Evolutionary conservation across 352 stramenopile genomes (phyloP).

Genomic region (Globisporangium sylvaticum): DNA sequence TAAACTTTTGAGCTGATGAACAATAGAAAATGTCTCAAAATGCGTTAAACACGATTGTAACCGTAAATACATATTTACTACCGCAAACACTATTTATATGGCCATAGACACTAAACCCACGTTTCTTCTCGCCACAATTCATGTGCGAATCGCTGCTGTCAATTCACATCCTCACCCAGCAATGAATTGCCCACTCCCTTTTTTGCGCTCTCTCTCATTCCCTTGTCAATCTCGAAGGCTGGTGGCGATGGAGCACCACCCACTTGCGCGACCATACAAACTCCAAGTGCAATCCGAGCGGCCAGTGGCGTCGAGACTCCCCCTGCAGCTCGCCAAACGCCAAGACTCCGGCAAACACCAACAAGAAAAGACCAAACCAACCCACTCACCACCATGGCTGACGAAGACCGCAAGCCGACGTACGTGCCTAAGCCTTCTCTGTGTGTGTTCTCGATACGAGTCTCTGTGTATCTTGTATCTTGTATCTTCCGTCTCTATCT

Average conservation of each 20-base stretch:
- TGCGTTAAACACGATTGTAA: no score
- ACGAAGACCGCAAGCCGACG: conserved; percentile 76
- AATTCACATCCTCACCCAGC: conserved; percentile 2
- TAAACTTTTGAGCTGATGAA: no score
- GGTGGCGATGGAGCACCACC: conserved; percentile 30
- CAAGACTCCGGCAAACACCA: conserved; percentile 23
- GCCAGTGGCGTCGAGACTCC: conserved; percentile 10
- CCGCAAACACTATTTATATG: no score
- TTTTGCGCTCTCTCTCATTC: neutral
- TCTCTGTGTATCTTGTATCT: conserved; percentile 8
- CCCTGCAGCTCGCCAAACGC: conserved; percentile 18
- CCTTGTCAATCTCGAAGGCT: conserved; percentile 2
- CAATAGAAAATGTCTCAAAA: no score
- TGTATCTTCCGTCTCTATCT: neutral
- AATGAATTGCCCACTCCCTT: conserved; percentile 3
- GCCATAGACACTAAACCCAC: no score
- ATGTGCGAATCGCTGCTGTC: neutral
- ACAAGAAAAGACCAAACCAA: conserved; percentile 22
- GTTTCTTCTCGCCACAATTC: neutral
- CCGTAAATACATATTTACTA: no score
- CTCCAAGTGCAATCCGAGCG: conserved; percentile 35
- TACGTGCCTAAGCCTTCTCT: conserved; percentile 21
- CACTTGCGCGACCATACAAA: conserved; percentile 68
- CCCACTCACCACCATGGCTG: conserved; percentile 52
- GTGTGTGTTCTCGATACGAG: neutral